These are phyloP conservation scores for Neonectria sp. DNA, from an alignment of 2,329 filamentous ascomycete genomes.

Conservation along the genomic window DNA sequence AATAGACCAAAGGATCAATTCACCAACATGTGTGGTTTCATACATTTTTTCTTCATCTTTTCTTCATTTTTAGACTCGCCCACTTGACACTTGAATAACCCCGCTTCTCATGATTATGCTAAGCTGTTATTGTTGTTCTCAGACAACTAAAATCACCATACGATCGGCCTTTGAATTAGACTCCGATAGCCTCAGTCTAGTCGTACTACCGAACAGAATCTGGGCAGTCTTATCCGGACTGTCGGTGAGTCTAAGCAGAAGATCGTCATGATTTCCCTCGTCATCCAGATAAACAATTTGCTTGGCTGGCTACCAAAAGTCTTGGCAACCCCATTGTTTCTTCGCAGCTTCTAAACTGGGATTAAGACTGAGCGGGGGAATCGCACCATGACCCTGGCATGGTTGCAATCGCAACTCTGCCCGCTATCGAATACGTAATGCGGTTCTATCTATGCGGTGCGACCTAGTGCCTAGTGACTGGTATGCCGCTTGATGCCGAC, in stretches of 20 bases:
- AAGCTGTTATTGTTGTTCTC: no score
- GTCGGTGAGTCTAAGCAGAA: background rate
- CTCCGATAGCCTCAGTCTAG: background rate
- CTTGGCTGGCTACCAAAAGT: background rate
- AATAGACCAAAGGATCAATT: no score
- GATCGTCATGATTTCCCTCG: background rate
- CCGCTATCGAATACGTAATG: background rate
- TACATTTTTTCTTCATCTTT: no score
- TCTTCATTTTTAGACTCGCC: no score
- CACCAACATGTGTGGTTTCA: no score
- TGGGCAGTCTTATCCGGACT: background rate
- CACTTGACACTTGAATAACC: no score
- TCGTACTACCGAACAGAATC: background rate
- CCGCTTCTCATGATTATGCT: no score
- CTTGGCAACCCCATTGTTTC: slow-evolving; percentile 8
- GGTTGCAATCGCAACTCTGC: background rate
- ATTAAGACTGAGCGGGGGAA: slow-evolving; percentile 7
- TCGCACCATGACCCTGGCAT: background rate
- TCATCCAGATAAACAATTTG: slow-evolving; percentile 8
- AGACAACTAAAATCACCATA: background rate
- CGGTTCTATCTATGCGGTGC: background rate
- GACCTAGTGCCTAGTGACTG: no score
- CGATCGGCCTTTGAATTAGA: background rate
- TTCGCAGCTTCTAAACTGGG: slow-evolving; percentile 10
- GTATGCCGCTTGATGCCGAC: background rate